Percentiles rank a stretch among this genome's conserved stretches.
Evolutionary conservation across 2,329 filamentous ascomycete species (phyloP).

Genomic region (Helotiales sp.): DNA sequence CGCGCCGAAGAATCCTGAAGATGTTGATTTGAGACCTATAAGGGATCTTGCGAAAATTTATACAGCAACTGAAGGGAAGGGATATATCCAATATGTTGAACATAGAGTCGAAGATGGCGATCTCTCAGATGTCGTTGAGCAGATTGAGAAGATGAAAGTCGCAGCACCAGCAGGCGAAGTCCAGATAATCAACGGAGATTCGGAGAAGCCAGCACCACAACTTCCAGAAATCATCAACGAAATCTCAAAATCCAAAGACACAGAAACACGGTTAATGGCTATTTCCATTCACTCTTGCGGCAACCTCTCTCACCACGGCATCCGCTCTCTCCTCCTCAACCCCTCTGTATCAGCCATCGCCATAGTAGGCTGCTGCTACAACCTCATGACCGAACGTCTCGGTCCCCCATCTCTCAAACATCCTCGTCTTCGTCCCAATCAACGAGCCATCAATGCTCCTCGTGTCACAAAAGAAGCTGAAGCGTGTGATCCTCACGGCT

Average conservation of each 20-base stretch:
- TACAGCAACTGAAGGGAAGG: slow-evolving; percentile 59
- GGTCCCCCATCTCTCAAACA: slow-evolving; percentile 86
- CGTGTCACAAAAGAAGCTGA: slow-evolving; percentile 68
- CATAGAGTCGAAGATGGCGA: slow-evolving; percentile 74
- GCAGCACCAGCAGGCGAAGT: slow-evolving; percentile 17
- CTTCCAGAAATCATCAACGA: slow-evolving; percentile 14
- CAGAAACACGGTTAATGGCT: slow-evolving; percentile 67
- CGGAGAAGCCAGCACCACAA: slow-evolving; percentile 11
- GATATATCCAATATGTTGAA: slow-evolving; percentile 75
- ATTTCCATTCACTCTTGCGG: slow-evolving; percentile 97
- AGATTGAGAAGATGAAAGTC: slow-evolving; percentile 51
- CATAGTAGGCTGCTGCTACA: slow-evolving; percentile 98
- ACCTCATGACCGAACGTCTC: slow-evolving; percentile 86
- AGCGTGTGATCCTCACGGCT: slow-evolving; percentile 84
- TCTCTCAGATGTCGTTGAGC: slow-evolving; percentile 63
- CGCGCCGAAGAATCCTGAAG: slow-evolving; percentile 26
- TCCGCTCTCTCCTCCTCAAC: slow-evolving; percentile 83
- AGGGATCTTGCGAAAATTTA: slow-evolving; percentile 53
- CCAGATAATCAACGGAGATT: slow-evolving; percentile 21
- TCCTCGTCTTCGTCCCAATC: slow-evolving; percentile 68
- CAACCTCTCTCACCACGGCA: slow-evolving; percentile 92
- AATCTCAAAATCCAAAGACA: slow-evolving; percentile 28
- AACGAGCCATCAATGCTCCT: slow-evolving; percentile 64
- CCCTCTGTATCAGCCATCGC: slow-evolving; percentile 84
- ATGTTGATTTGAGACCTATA: slow-evolving; percentile 50